These are phyloP conservation scores for Hypomontagnella monticulosa DNA, from an alignment of 495 filamentous ascomycete genomes.

Conservation along the genomic window DNA sequence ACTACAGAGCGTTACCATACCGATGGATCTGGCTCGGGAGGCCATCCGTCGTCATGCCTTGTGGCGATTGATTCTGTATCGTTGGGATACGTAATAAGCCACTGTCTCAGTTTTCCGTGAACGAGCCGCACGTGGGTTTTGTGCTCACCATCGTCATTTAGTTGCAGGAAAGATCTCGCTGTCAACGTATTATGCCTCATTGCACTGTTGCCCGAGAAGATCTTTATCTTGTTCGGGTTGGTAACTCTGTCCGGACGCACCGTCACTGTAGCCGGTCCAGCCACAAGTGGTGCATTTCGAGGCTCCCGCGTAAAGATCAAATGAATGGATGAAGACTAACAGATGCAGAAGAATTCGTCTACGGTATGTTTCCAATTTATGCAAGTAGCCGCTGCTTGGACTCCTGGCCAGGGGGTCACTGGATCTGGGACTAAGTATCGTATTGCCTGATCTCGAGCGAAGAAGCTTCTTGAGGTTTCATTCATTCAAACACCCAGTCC, in stretches of 20 bases:
- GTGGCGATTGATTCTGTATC: constrained; percentile 18
- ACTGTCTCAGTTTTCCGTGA: constrained; percentile 46
- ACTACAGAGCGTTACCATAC: constrained; percentile 19
- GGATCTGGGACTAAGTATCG: constrained; percentile 34
- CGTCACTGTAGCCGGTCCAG: constrained; percentile 18
- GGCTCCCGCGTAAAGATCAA: constrained; percentile 20
- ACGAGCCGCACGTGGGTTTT: constrained; percentile 45
- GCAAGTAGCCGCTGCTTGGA: constrained; percentile 38
- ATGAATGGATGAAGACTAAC: constrained; percentile 10
- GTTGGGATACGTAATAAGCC: constrained; percentile 31
- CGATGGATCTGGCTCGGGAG: constrained; percentile 30
- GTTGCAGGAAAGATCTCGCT: constrained; percentile 8
- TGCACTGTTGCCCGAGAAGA: not conserved
- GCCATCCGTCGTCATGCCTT: constrained; percentile 10
- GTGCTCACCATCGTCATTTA: constrained; percentile 41
- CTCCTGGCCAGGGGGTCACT: constrained; percentile 35
- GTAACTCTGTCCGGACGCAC: constrained; percentile 14
- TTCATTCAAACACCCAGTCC: constrained; percentile 15
- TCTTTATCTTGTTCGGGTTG: not conserved
- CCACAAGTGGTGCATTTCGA: constrained; percentile 17
- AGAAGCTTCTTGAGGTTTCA: constrained; percentile 14
- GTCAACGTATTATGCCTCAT: constrained; percentile 2
- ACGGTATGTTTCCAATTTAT: constrained; percentile 40
- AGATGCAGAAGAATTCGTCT: constrained; percentile 14
- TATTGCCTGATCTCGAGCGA: constrained; percentile 44